phyloP scores from a whole-genome alignment of 768 basidiomycete genomes.

The Leccinellum rugosiceps region DNA sequence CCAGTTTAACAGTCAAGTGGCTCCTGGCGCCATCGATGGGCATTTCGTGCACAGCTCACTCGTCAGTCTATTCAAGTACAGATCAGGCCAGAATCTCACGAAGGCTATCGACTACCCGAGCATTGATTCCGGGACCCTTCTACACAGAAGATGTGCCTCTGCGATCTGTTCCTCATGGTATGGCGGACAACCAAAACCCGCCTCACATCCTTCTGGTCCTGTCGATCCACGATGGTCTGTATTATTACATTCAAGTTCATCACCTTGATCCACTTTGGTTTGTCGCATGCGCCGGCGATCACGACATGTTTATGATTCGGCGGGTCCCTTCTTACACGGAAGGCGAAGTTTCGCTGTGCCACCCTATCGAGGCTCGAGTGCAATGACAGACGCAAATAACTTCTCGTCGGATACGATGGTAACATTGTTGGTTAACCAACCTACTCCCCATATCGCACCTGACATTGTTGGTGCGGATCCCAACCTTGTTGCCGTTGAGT shows the following conservation, averaged over 20 bases:
- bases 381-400: too few relatives aligned
- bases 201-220: background rate
- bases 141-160: conserved; percentile 48
- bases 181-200: background rate
- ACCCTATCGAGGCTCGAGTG: too few relatives aligned
- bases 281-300: background rate
- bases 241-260: background rate
- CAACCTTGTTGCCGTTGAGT: too few relatives aligned
- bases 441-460: too few relatives aligned
- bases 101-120: conserved; percentile 60
- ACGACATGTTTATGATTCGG: background rate
- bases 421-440: too few relatives aligned
- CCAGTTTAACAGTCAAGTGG: conserved; percentile 53
- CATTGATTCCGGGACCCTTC: conserved; percentile 55
- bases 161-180: background rate
- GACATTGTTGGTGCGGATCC: too few relatives aligned
- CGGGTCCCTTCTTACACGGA: background rate
- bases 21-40: conserved; percentile 39
- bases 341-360: too few relatives aligned
- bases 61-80: conserved; percentile 69
- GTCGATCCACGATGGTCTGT: background rate
- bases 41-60: conserved; percentile 73
- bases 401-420: too few relatives aligned
- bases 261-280: background rate
- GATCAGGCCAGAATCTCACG: conserved; percentile 74